Conservation (phyloP, 306 rosid species). For the Luffa acutangula region DNA sequence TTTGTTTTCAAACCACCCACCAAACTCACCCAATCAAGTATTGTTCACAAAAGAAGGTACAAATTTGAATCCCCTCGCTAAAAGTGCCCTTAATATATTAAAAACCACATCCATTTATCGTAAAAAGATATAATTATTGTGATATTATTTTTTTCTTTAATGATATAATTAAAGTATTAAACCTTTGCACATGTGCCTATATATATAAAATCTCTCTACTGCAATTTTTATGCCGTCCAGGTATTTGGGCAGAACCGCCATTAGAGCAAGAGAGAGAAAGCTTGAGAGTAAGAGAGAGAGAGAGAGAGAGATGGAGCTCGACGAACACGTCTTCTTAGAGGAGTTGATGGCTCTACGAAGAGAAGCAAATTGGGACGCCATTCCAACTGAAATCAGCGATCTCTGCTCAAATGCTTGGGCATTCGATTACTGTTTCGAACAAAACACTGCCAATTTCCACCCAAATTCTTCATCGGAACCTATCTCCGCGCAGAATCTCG, state of each 20-base stretch:
- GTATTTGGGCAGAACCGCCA: not conserved
- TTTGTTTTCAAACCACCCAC: too few species aligned
- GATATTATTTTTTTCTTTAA: not conserved
- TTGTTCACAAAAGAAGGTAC: too few species aligned
- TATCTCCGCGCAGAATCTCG: conserved; percentile 12
- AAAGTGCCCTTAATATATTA: not conserved
- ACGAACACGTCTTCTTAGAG: conserved; percentile 4
- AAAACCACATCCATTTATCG: not conserved
- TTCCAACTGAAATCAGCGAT: conserved; percentile 45
- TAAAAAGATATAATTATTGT: not conserved
- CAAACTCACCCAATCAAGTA: too few species aligned
- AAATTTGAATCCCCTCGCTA: not conserved
- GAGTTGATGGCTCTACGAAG: conserved; percentile 41
- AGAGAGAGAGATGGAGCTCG: conserved; percentile 10
- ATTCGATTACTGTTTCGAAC: conserved; percentile 42
- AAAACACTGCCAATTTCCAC: conserved; percentile 25
- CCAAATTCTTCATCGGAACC: conserved; percentile 32
- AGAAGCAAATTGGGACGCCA: conserved; percentile 47
- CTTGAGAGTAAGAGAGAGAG: not conserved
- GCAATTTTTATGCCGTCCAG: not conserved
- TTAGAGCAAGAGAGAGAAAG: not conserved
- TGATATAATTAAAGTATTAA: not conserved
- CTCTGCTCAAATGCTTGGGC: conserved; percentile 31
- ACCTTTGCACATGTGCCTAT: not conserved
- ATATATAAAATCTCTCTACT: not conserved